Base-by-base conservation (phyloP, 163 green algal species). In the Coccomyxa subellipsoidea region DNA sequence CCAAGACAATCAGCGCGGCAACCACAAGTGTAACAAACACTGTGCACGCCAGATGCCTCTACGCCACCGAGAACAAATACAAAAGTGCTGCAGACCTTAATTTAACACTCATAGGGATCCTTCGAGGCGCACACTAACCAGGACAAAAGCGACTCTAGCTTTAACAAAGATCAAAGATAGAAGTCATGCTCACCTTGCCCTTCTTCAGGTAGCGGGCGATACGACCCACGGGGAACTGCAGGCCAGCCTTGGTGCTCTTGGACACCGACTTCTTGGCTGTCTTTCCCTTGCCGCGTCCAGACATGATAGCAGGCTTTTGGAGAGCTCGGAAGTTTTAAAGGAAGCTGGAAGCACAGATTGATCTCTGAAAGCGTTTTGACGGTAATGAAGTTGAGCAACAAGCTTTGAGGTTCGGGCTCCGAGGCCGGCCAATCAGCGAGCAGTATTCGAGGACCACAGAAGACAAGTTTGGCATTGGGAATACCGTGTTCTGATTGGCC, bases 181-280 rank as follows among this genome's bases (percentile, higher is more conserved):
- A 8, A 1, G 23, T 5, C 3, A 2, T 27, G 21, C 47, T 59
- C 70, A 77, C 70, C 59, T 85, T 85, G 86, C 95, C 96, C 89
- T 95, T 96, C 92, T 98, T 98, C 66, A 98, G 89, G 88, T 97
- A 99, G 72, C 96, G 91, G 32, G 94, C 95, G 66, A 99, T 93
- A 70, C 96, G 92, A 81, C 96, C 96, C 54, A 99, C 96, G 34
- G 96, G 96, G 87, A 99, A 99, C 92, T 99, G 95, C 32, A 99
- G 92, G 12, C 95, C 95, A 29, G 95, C 95, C 92, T 98, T 98
- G 85, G 93, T 85, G 78, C 90, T 96, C 66, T 92, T 89, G 86
- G 87, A 96, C 71, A 97, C 89, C 34, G 92, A 81, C 92, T 98
- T 98, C 91, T 97, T 98, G 82, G 88, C 83, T 37, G 86, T 87